Conservation (phyloP, 1,284 basidiomycete genomes). For the Trichosporon sp. region DNA sequence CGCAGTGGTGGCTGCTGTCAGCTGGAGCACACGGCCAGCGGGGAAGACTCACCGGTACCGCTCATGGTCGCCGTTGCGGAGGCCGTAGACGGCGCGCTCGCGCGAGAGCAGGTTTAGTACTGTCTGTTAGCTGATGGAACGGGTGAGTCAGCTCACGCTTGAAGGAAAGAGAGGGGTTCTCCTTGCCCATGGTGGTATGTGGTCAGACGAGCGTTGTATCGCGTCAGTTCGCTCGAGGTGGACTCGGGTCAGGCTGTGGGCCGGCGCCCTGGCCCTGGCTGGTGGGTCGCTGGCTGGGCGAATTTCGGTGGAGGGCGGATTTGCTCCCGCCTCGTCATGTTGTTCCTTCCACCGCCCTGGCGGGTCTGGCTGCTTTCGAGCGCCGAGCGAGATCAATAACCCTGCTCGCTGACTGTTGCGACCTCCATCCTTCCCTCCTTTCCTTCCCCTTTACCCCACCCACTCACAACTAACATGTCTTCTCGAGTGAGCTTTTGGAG, state of each 20-base stretch:
- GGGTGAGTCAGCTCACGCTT: constrained; percentile 26
- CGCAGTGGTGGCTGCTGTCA: constrained; percentile 71
- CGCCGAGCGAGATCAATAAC: not conserved
- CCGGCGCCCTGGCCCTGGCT: not conserved
- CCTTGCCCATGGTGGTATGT: not conserved
- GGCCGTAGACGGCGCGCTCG: constrained; percentile 82
- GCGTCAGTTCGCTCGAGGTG: not conserved
- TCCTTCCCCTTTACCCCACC: too few species aligned
- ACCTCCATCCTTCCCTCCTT: not conserved
- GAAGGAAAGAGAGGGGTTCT: constrained; percentile 35
- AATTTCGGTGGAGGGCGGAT: constrained; percentile 1
- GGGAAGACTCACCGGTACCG: constrained; percentile 64
- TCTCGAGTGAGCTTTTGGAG: constrained; percentile 15
- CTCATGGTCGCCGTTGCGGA: constrained; percentile 80
- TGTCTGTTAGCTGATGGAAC: constrained; percentile 15
- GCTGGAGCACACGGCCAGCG: not conserved
- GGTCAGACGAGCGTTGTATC: not conserved
- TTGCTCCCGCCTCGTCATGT: not conserved
- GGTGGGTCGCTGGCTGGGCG: not conserved
- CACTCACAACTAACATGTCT: constrained; percentile 16
- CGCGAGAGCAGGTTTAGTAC: constrained; percentile 58
- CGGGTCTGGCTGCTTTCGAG: not conserved
- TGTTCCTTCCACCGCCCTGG: not conserved
- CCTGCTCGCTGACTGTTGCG: not conserved
- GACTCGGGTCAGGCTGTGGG: not conserved